Evolutionary conservation across 2,329 filamentous ascomycete genomes (phyloP).

Genomic region (Sphaerulina musiva): DNA sequence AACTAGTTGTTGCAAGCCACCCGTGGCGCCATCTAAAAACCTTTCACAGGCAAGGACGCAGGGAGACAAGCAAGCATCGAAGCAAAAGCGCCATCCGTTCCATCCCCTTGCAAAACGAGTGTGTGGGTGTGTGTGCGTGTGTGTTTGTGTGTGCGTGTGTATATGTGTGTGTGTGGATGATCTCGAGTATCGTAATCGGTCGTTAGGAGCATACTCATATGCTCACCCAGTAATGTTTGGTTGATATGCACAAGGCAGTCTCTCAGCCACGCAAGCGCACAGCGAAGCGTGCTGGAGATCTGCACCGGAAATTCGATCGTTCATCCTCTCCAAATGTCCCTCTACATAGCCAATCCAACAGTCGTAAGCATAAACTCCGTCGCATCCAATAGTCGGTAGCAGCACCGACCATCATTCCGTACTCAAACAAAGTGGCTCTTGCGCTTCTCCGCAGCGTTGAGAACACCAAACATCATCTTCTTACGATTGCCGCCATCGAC

Average conservation of each 20-base stretch:
- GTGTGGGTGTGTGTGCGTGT: no score
- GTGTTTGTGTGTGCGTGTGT: no score
- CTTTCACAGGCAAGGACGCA: neutral
- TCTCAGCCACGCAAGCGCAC: neutral
- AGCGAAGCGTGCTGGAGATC: slow-evolving; percentile 1
- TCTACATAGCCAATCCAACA: slow-evolving; percentile 1
- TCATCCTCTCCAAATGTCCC: neutral
- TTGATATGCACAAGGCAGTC: slow-evolving; percentile 11
- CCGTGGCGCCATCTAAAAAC: neutral
- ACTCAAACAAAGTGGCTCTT: slow-evolving; percentile 59
- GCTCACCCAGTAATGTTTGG: slow-evolving; percentile 3
- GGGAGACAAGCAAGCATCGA: neutral
- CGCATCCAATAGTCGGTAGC: neutral
- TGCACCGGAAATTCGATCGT: slow-evolving; percentile 3
- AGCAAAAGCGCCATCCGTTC: neutral
- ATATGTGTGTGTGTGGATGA: slow-evolving; percentile 1
- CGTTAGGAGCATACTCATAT: slow-evolving; percentile 6
- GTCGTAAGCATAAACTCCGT: slow-evolving; percentile 1
- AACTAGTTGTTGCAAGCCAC: neutral
- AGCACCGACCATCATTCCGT: neutral
- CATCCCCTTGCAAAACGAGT: neutral
- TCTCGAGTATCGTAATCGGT: slow-evolving; percentile 9
- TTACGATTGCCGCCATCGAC: slow-evolving; percentile 69
- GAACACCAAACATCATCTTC: slow-evolving; percentile 77
- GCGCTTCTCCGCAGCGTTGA: slow-evolving; percentile 84